These are phyloP conservation scores for Colletotrichum tanaceti DNA, from an alignment of 2,329 filamentous ascomycete species.

Conservation along the genomic window DNA sequence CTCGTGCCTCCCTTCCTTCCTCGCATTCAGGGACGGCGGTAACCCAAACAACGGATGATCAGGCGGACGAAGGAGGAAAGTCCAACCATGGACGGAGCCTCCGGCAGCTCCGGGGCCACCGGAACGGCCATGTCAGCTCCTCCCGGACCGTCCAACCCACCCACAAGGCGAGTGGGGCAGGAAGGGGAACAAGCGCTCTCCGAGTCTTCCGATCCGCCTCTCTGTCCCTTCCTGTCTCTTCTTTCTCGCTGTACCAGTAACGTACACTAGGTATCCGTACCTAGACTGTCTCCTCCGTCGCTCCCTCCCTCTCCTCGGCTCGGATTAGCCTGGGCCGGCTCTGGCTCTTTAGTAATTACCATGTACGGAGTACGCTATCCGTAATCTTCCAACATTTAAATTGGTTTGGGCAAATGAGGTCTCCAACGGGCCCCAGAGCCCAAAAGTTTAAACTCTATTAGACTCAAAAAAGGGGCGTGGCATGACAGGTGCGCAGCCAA, in stretches of 20 bases:
- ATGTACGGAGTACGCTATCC: slow-evolving; percentile 8
- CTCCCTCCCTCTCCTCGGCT: background rate
- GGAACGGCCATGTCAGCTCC: slow-evolving; percentile 11
- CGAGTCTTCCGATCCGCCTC: too few species aligned
- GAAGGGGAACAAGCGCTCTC: slow-evolving; percentile 4
- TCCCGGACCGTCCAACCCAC: slow-evolving; percentile 27
- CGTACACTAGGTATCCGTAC: too few species aligned
- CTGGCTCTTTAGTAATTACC: slow-evolving; percentile 17
- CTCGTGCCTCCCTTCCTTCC: too few species aligned
- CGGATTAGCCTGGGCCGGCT: slow-evolving; percentile 1
- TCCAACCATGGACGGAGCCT: slow-evolving; percentile 21
- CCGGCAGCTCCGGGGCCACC: slow-evolving; percentile 21
- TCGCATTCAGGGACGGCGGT: slow-evolving; percentile 23
- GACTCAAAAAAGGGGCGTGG: background rate
- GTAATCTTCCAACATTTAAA: slow-evolving; percentile 1
- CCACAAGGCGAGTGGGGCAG: background rate
- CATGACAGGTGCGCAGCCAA: slow-evolving; percentile 10
- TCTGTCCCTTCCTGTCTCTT: slow-evolving; percentile 13
- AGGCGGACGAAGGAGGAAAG: background rate
- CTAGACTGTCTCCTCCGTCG: background rate
- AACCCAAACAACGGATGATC: slow-evolving; percentile 29
- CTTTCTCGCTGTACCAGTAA: background rate
- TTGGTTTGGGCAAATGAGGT: slow-evolving; percentile 16
- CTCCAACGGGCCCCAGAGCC: slow-evolving; percentile 22
- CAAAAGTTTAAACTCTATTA: slow-evolving; percentile 26